These are phyloP conservation scores for Scleroderma citrinum DNA, from an alignment of 768 basidiomycete species.

Conservation along the genomic window DNA sequence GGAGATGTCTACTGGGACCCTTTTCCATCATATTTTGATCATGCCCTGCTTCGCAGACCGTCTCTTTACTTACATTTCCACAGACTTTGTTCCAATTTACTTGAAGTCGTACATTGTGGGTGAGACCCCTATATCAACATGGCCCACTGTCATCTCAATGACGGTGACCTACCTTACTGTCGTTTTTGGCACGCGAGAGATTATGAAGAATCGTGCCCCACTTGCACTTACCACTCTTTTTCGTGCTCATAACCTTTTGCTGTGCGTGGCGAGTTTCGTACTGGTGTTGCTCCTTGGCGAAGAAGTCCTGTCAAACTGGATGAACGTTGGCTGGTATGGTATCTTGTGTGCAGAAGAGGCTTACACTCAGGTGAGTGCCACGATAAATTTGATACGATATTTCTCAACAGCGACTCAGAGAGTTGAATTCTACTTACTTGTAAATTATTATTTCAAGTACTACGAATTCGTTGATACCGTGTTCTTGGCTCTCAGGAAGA, in stretches of 20 bases:
- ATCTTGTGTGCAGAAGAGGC: slow-evolving; percentile 66
- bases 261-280: slow-evolving; percentile 73
- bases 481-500: slow-evolving; percentile 96
- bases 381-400: too few relatives aligned
- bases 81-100: slow-evolving; percentile 48
- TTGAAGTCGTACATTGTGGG: slow-evolving; percentile 65
- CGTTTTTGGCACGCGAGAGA: slow-evolving; percentile 76
- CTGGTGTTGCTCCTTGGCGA: slow-evolving; percentile 80
- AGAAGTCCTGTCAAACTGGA: slow-evolving; percentile 76
- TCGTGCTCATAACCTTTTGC: slow-evolving; percentile 81
- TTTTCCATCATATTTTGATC: slow-evolving; percentile 9
- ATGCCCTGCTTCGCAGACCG: slow-evolving; percentile 72
- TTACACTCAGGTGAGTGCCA: slow-evolving; percentile 73
- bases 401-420: too few relatives aligned
- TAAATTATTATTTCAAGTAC: slow-evolving; percentile 98
- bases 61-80: slow-evolving; percentile 47
- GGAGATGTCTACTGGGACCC: not conserved
- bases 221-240: slow-evolving; percentile 72
- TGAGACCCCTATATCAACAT: slow-evolving; percentile 75
- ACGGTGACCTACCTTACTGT: slow-evolving; percentile 75
- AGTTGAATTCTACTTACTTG: slow-evolving; percentile 90
- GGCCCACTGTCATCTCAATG: slow-evolving; percentile 56
- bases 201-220: slow-evolving; percentile 73
- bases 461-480: slow-evolving; percentile 91
- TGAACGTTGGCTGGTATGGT: slow-evolving; percentile 67